Evolutionary conservation across 2,329 filamentous ascomycete species (phyloP).

Genomic region (Venturia asperata): DNA sequence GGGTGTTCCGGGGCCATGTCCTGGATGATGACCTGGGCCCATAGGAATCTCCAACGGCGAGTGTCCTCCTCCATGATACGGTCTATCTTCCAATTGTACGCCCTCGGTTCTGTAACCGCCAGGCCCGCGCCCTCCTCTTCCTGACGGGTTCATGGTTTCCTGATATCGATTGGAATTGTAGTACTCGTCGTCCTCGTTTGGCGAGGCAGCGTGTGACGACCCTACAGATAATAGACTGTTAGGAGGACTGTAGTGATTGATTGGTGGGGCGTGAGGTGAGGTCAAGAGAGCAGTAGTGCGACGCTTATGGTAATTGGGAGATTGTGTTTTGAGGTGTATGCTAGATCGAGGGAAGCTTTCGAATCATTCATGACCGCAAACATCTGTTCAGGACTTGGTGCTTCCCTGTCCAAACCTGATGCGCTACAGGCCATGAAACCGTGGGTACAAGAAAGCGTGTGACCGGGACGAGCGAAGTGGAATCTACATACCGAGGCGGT

Average conservation of each 20-base stretch:
- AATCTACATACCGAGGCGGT: slow-evolving; percentile 31
- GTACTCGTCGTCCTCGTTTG: slow-evolving; percentile 36
- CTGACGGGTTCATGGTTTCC: slow-evolving; percentile 43
- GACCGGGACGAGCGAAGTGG: slow-evolving; percentile 12
- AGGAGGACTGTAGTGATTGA: background rate
- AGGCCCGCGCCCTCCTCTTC: slow-evolving; percentile 48
- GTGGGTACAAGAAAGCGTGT: slow-evolving; percentile 21
- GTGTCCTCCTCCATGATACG: slow-evolving; percentile 49
- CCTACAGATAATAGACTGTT: slow-evolving; percentile 1
- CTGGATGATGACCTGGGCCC: slow-evolving; percentile 43
- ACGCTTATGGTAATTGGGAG: background rate
- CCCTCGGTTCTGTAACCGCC: slow-evolving; percentile 67
- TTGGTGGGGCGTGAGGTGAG: background rate
- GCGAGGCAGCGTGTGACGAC: slow-evolving; percentile 32
- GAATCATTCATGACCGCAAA: slow-evolving; percentile 1
- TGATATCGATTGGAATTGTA: slow-evolving; percentile 29
- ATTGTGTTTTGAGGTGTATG: background rate
- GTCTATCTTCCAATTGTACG: slow-evolving; percentile 77
- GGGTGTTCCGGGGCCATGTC: slow-evolving; percentile 44
- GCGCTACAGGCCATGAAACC: slow-evolving; percentile 16
- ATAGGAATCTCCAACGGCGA: slow-evolving; percentile 61
- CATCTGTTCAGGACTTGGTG: background rate
- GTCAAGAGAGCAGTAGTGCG: background rate
- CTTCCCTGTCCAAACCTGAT: background rate
- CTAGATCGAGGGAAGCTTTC: background rate